Base-by-base conservation (phyloP, 208 protist species). In the Giardia muris region DNA sequence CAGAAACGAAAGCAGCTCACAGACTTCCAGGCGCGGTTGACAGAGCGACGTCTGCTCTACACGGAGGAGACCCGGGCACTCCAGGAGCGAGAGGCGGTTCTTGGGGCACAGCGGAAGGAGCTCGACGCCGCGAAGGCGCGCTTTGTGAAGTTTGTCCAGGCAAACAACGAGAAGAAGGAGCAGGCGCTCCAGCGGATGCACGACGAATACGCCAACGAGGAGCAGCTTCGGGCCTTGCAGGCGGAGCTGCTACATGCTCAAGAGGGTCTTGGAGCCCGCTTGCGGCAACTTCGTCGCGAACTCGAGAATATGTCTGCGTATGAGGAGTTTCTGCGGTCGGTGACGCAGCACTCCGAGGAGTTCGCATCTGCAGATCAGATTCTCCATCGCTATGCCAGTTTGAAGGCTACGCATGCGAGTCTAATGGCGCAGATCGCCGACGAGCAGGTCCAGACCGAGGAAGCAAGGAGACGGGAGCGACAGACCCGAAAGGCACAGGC, bases 1-100 rank as follows among this genome's bases (percentile, higher is more conserved):
- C 57, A 76, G 57, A 76, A 76, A 76, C 57, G 57, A 10, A 76
- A 76, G 57, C 57, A 76, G 57, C 57, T 76, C 57, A 30, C 57
- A 39, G 57, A 76, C 57, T 76, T 39, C 30, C 57, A 76, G 57
- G 30, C 57, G 57, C 10, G 57, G 57, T 30, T 76, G 57, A 30
- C 10, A 10, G 57, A 76, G 57, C 57, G 57, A 10, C 57, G 57
- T 10, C 10, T 76, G 10, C 57, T 76, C 57, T 76, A 76, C 57
- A 76, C 57, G 19, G 57, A 76, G 57, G 57, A 76, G 57, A 76
- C 30, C 10, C 10, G 30, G 57, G 57, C 57, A 30, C 57, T 76
- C 57, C 19, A 76, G 57, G 57, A 76, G 19, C 57, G 57, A 10
- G 57, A 76, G 57, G 57, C 57, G 19, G 30, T 76, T 76, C 57